phyloP scores from a whole-genome alignment of 257 asterid species.

The Euphrasia confusa region DNA sequence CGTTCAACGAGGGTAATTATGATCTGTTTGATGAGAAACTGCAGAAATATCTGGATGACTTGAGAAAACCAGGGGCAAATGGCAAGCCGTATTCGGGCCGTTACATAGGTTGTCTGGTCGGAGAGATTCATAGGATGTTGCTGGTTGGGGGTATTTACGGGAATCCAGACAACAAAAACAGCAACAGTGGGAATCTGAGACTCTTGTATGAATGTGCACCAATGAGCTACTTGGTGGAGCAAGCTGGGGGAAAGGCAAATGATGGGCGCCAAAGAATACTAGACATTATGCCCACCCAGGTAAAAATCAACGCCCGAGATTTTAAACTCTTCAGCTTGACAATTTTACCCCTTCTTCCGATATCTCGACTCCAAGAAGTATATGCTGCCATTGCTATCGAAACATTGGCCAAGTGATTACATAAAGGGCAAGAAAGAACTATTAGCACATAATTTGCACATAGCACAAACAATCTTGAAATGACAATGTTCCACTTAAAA shows the following conservation, averaged over 20 bases:
- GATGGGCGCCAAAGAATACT: constrained; percentile 64
- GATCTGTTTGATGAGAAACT: constrained; percentile 67
- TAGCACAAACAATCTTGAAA: neutral
- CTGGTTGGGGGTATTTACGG: constrained; percentile 79
- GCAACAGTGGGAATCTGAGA: constrained; percentile 65
- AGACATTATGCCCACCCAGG: constrained; percentile 63
- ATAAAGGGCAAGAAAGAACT: too few relatives aligned
- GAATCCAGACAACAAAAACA: constrained; percentile 59
- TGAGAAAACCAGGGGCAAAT: constrained; percentile 61
- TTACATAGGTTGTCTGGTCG: constrained; percentile 72
- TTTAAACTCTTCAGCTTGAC: too few relatives aligned
- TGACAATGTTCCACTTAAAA: neutral
- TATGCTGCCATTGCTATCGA: too few relatives aligned
- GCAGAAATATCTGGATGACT: constrained; percentile 61
- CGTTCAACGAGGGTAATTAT: constrained; percentile 87
- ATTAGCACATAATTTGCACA: neutral
- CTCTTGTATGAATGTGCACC: constrained; percentile 88
- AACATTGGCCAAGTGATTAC: too few relatives aligned
- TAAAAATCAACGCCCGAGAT: constrained; percentile 12
- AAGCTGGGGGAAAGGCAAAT: constrained; percentile 77
- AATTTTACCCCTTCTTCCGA: too few relatives aligned
- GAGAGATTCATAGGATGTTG: constrained; percentile 71
- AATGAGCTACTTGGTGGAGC: constrained; percentile 73
- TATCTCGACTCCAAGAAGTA: too few relatives aligned
- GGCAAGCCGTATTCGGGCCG: constrained; percentile 78